Conservation (phyloP, 2,329 filamentous ascomycete species). For the Coniosporium tulheliwenetii region DNA sequence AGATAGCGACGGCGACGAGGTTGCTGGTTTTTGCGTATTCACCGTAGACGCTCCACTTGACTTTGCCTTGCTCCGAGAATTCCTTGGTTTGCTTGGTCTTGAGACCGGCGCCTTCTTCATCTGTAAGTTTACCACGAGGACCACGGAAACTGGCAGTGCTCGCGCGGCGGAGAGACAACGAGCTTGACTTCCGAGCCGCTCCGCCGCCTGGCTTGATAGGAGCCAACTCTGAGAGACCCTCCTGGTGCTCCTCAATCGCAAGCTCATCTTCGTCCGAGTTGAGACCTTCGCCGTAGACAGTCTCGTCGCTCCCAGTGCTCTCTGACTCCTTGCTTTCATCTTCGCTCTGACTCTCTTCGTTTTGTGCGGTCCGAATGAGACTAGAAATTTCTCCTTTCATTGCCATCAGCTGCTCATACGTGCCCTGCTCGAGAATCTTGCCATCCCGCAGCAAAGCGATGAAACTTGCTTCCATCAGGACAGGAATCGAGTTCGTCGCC, state of each 20-base stretch:
- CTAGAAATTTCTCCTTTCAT: conserved; percentile 86
- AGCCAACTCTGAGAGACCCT: conserved; percentile 58
- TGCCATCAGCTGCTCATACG: conserved; percentile 77
- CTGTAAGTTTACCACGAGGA: conserved; percentile 65
- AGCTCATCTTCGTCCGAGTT: conserved; percentile 33
- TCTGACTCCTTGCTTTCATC: conserved; percentile 31
- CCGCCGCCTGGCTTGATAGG: conserved; percentile 47
- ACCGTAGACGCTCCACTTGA: conserved; percentile 89
- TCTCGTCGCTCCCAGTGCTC: conserved; percentile 50
- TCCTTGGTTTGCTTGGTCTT: conserved; percentile 83
- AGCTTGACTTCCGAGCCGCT: conserved; percentile 52
- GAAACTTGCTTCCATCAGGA: conserved; percentile 77
- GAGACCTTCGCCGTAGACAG: conserved; percentile 34
- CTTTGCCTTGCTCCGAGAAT: conserved; percentile 83
- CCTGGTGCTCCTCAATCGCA: conserved; percentile 41
- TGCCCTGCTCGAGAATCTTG: conserved; percentile 71
- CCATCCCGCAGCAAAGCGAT: conserved; percentile 76
- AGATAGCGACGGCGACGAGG: conserved; percentile 65
- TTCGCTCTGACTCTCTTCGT: conserved; percentile 28
- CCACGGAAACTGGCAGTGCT: conserved; percentile 84
- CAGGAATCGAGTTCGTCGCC: conserved; percentile 87
- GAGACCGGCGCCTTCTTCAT: conserved; percentile 56
- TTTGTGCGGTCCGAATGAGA: conserved; percentile 61
- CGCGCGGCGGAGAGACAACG: conserved; percentile 69
- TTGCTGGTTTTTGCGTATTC: conserved; percentile 96